Base-by-base conservation (phyloP, 768 basidiomycete genomes). In the Boletus reticulatus region DNA sequence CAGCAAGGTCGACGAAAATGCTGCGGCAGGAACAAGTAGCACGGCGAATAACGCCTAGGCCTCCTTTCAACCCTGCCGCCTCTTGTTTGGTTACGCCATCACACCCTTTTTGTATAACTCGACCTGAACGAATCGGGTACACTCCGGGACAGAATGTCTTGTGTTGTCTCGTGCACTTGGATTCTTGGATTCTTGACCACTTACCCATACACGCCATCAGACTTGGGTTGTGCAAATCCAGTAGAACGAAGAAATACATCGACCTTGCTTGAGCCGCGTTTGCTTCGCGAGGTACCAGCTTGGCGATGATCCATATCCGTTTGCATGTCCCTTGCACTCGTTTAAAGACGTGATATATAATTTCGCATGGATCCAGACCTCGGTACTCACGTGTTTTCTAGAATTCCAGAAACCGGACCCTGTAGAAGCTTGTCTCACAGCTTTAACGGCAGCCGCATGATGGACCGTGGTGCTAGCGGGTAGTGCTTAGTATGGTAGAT, bases 1-100 rank as follows among this genome's bases (percentile, higher is more conserved):
- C 61, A 80, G 66, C 59, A 72, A 71, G 58, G 69, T 67, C 52
- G 74, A 78, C 58, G 70, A 72, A 14, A 63, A 68, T 46, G 50
- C 69, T 47, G 62, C 62, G 17, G 63, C 62, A 38, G 66, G 63
- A 43, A 50, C 60, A 50, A 65, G 60, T 31, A 56, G 36, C 62
- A 49, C 68, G 31, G 58, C 50, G 36, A 64, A 59, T 43, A 46
- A 55, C 7, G 52, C 60, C 50, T 67, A 61, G 54, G 55, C 20
- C 46, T 54, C 50, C 16, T 44, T 55, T 16, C 24, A 27, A 48
- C 45, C 24, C 50, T 17, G n/a, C 45, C 31, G 22, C 10, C 11
- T 52, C 37, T 51, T 19, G 29, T 57, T 46, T 43, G 32, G 11
- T 42, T 44, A 24, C 24, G 12, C 45, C 42, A 27, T 36, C 38